Percentiles rank a stretch among this genome's conserved stretches.
Conservation (phyloP, 2,329 filamentous ascomycete genomes). For the Arthrinium puccinioides region DNA sequence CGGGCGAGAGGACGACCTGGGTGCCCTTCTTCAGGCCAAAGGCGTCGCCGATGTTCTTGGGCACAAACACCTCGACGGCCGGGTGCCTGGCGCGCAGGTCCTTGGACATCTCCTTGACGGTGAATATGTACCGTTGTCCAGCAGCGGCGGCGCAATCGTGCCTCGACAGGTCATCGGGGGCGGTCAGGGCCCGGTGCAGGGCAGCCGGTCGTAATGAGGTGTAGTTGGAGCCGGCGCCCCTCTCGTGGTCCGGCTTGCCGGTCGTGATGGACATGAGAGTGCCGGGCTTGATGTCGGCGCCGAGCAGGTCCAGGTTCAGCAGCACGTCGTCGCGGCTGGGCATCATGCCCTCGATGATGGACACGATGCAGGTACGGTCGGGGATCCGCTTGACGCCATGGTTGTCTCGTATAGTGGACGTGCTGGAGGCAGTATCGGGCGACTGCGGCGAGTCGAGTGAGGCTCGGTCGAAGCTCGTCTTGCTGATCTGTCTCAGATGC, state of each 20-base stretch:
- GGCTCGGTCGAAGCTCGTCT: slow-evolving; percentile 36
- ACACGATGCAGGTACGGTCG: slow-evolving; percentile 45
- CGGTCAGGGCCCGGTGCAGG: slow-evolving; percentile 11
- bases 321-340: slow-evolving; percentile 62
- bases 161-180: slow-evolving; percentile 15
- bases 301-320: slow-evolving; percentile 66
- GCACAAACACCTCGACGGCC: slow-evolving; percentile 64
- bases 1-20: slow-evolving; percentile 57
- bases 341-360: slow-evolving; percentile 66
- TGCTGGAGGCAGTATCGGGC: slow-evolving; percentile 41
- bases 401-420: slow-evolving; percentile 36
- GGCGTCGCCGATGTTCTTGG: slow-evolving; percentile 68
- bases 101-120: slow-evolving; percentile 63
- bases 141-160: slow-evolving; percentile 11
- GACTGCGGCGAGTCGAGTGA: slow-evolving; percentile 33
- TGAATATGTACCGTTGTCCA: slow-evolving; percentile 55
- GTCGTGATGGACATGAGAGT: slow-evolving; percentile 67
- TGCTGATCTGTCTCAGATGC: slow-evolving; percentile 47
- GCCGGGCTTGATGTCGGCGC: slow-evolving; percentile 55
- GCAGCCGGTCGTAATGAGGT: slow-evolving; percentile 17
- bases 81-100: slow-evolving; percentile 60
- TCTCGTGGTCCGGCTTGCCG: slow-evolving; percentile 44
- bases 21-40: slow-evolving; percentile 76
- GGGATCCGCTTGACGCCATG: slow-evolving; percentile 14
- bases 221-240: slow-evolving; percentile 19